phyloP scores from a whole-genome alignment of 495 filamentous ascomycete genomes.

The Sordaria brevicollis region DNA sequence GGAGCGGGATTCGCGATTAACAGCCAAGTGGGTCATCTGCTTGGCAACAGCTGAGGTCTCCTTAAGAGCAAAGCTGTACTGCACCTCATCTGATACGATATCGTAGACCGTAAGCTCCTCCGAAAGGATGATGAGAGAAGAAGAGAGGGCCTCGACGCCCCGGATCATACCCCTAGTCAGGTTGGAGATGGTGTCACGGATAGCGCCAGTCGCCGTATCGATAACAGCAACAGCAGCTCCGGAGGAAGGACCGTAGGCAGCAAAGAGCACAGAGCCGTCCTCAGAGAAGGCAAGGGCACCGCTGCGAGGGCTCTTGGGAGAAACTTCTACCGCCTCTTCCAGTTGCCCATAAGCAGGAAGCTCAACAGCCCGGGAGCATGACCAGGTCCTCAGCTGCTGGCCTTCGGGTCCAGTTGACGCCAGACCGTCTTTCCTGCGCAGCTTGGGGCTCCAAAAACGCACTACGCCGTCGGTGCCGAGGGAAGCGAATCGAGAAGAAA shows the following conservation, averaged over 20 bases:
- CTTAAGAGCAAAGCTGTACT: slow-evolving; percentile 37
- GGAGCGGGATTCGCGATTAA: slow-evolving; percentile 42
- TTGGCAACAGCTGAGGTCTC: slow-evolving; percentile 23
- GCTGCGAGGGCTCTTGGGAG: slow-evolving; percentile 14
- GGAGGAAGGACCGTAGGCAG: slow-evolving; percentile 29
- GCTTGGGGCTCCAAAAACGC: slow-evolving; percentile 65
- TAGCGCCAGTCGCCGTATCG: slow-evolving; percentile 44
- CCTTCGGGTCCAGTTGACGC: slow-evolving; percentile 43
- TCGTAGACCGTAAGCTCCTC: slow-evolving; percentile 57
- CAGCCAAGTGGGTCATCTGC: slow-evolving; percentile 48
- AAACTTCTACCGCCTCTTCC: slow-evolving; percentile 17
- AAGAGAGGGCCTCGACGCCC: slow-evolving; percentile 47
- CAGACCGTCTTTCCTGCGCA: slow-evolving; percentile 51
- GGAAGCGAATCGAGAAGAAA: slow-evolving; percentile 61
- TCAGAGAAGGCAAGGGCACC: slow-evolving; percentile 63
- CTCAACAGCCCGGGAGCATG: slow-evolving; percentile 50
- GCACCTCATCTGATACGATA: slow-evolving; percentile 47
- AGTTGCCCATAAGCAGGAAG: slow-evolving; percentile 35
- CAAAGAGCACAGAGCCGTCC: slow-evolving; percentile 80
- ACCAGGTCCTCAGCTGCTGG: slow-evolving; percentile 56
- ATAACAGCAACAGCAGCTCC: slow-evolving; percentile 45
- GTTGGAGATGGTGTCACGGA: slow-evolving; percentile 43
- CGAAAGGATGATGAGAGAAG: slow-evolving; percentile 52
- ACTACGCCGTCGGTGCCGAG: slow-evolving; percentile 70
- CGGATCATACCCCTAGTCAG: slow-evolving; percentile 44